Evolutionary conservation across 2,329 filamentous ascomycete genomes (phyloP).

Genomic region (Didymella exigua): DNA sequence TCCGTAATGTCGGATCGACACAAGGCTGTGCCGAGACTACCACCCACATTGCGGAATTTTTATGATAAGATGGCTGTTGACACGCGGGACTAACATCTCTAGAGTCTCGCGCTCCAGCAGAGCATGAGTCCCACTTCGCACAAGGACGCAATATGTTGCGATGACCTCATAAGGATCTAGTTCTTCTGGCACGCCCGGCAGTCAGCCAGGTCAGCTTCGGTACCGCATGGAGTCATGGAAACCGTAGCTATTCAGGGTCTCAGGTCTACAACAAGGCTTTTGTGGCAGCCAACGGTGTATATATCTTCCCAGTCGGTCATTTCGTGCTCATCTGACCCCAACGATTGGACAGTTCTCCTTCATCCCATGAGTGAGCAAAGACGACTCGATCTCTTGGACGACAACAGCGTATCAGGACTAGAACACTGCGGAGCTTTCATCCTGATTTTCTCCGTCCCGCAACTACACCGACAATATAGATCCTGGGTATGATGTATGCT

Average conservation of each 20-base stretch:
- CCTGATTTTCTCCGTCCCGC: background rate
- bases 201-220: background rate
- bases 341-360: background rate
- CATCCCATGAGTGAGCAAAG: background rate
- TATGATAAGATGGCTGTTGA: background rate
- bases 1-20: background rate
- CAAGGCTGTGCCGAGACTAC: background rate
- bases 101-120: background rate
- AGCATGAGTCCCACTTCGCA: background rate
- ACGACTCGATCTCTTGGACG: background rate
- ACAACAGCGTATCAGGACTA: background rate
- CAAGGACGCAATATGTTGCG: background rate
- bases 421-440: background rate
- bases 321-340: background rate
- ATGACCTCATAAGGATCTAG: background rate
- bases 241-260: background rate
- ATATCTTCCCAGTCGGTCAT: background rate
- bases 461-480: background rate
- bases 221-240: background rate
- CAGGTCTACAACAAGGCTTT: background rate
- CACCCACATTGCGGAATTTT: background rate
- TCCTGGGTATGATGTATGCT: background rate
- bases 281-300: background rate
- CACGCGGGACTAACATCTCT: background rate
- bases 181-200: background rate